Evolutionary conservation across 2,329 filamentous ascomycete genomes (phyloP).

Genomic region (Ceratocystis colombiana): DNA sequence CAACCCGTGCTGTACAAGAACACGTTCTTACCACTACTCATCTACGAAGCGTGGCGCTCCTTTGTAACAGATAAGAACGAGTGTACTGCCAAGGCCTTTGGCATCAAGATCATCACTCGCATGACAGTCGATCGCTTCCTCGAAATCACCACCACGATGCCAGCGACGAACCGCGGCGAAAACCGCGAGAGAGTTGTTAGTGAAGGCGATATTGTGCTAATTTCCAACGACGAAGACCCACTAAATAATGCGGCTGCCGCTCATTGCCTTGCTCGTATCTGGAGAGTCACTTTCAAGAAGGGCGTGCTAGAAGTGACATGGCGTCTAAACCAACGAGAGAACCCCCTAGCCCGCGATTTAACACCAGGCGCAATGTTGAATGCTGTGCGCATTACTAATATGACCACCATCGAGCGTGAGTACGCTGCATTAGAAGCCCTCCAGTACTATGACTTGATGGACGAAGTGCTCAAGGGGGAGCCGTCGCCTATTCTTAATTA

Average conservation of each 20-base stretch:
- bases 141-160: conserved; percentile 79
- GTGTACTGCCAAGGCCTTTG: conserved; percentile 66
- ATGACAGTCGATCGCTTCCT: conserved; percentile 87
- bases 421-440: conserved; percentile 84
- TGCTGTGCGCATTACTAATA: conserved; percentile 77
- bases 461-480: conserved; percentile 79
- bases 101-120: conserved; percentile 77
- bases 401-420: conserved; percentile 90
- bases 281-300: conserved; percentile 69
- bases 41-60: conserved; percentile 90
- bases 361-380: conserved; percentile 59
- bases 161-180: conserved; percentile 34
- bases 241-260: conserved; percentile 54
- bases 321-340: conserved; percentile 60
- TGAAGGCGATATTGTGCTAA: conserved; percentile 80
- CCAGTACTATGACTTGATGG: conserved; percentile 91
- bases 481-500: conserved; percentile 83
- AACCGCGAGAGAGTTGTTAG: conserved; percentile 54
- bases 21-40: conserved; percentile 81
- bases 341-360: conserved; percentile 52
- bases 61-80: conserved; percentile 88
- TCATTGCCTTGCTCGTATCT: conserved; percentile 79
- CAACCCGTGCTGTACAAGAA: conserved; percentile 71
- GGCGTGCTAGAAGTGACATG: conserved; percentile 75
- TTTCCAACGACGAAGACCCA: conserved; percentile 65